These are phyloP conservation scores for Orobanche coerulescens DNA, from an alignment of 257 asterid genomes.

Conservation along the genomic window DNA sequence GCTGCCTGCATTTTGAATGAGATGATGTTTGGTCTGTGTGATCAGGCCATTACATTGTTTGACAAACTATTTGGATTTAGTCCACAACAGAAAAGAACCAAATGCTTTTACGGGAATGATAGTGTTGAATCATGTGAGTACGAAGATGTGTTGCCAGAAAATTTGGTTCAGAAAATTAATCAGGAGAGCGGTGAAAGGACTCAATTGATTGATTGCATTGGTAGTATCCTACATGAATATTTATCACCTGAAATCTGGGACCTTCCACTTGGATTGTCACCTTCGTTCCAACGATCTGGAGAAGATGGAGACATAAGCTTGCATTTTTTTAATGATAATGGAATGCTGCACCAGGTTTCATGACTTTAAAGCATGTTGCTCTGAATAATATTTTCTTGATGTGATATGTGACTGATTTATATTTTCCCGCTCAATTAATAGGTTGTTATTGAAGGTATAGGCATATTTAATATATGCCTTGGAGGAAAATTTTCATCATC, in stretches of 20 bases:
- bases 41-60: slow-evolving; percentile 43
- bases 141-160: slow-evolving; percentile 28
- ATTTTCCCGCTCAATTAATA: slow-evolving; percentile 38
- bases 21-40: slow-evolving; percentile 80
- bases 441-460: slow-evolving; percentile 86
- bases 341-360: slow-evolving; percentile 83
- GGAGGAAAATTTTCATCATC: slow-evolving; percentile 63
- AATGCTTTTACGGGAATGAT: slow-evolving; percentile 23
- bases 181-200: slow-evolving; percentile 33
- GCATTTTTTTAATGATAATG: slow-evolving; percentile 67
- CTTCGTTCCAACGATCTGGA: slow-evolving; percentile 41
- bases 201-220: slow-evolving; percentile 65
- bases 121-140: slow-evolving; percentile 23
- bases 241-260: slow-evolving; percentile 89
- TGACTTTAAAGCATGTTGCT: slow-evolving; percentile 6
- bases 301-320: slow-evolving; percentile 50
- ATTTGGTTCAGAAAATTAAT: slow-evolving; percentile 31
- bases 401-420: slow-evolving; percentile 2
- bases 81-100: slow-evolving; percentile 23
- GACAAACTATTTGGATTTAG: slow-evolving; percentile 36
- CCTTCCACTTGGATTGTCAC: slow-evolving; percentile 59
- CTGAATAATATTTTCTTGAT: slow-evolving; percentile 6
- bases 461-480: slow-evolving; percentile 64
- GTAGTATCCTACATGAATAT: slow-evolving; percentile 79
- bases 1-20: slow-evolving; percentile 83